Conservation (phyloP, 441 rosid genomes). For the Daphne laureola region DNA sequence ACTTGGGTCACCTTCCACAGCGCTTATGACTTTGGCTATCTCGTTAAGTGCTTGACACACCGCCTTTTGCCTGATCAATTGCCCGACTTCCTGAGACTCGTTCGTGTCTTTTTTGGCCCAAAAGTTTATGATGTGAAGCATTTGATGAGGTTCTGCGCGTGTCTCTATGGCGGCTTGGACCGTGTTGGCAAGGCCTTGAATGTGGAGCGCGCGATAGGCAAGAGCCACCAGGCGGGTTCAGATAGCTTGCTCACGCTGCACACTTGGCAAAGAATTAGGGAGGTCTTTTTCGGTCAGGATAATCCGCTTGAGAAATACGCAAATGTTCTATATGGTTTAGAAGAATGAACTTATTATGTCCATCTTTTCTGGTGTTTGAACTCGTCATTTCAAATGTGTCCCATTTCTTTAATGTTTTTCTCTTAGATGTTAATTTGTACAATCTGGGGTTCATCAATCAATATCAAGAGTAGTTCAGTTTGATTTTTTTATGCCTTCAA, state of each 20-base stretch:
- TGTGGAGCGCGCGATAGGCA: slow-evolving; percentile 39
- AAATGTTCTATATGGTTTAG: slow-evolving; percentile 55
- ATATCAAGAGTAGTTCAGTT: slow-evolving; percentile 16
- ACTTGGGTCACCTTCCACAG: slow-evolving; percentile 70
- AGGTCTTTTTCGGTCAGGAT: slow-evolving; percentile 24
- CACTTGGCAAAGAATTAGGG: slow-evolving; percentile 38
- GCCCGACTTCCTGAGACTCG: slow-evolving; percentile 28
- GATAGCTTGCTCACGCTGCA: slow-evolving; percentile 61
- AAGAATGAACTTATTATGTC: slow-evolving; percentile 9
- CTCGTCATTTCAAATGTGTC: slow-evolving; percentile 9
- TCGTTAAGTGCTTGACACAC: slow-evolving; percentile 47
- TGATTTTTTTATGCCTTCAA: neutral
- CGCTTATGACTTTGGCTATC: slow-evolving; percentile 65
- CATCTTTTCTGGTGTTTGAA: slow-evolving; percentile 6
- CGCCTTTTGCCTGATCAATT: slow-evolving; percentile 26
- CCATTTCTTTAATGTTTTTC: slow-evolving; percentile 9
- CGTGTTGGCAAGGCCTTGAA: slow-evolving; percentile 34
- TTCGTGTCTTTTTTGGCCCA: slow-evolving; percentile 37
- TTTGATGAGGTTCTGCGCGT: slow-evolving; percentile 36
- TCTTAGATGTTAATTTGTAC: slow-evolving; percentile 8
- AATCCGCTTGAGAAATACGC: slow-evolving; percentile 39
- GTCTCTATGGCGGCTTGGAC: slow-evolving; percentile 50
- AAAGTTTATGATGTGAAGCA: slow-evolving; percentile 58
- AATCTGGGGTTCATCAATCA: slow-evolving; percentile 16
- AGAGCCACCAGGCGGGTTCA: slow-evolving; percentile 65